Evolutionary conservation across 176 grass and related monocot species (phyloP).

Genomic region (Elymus sibiricus): DNA sequence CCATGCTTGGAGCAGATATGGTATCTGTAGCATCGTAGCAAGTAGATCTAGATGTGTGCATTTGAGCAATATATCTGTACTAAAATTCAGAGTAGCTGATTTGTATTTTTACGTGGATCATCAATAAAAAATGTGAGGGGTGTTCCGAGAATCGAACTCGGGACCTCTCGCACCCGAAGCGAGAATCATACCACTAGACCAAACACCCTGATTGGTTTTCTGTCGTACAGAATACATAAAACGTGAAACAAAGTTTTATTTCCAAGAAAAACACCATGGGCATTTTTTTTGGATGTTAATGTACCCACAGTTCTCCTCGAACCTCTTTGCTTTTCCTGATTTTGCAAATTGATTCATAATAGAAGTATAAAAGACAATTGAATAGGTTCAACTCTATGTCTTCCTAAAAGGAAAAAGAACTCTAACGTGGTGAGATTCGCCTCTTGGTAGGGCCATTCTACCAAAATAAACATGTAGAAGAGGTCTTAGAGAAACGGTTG

Average conservation of each 20-base stretch:
- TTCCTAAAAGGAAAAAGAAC: no score
- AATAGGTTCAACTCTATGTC: no score
- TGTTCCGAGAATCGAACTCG: slow-evolving; percentile 97
- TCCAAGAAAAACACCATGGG: no score
- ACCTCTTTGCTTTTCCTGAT: background rate
- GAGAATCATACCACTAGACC: slow-evolving; percentile 99
- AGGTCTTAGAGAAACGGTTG: no score
- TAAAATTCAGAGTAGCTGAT: background rate
- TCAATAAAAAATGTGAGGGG: background rate
- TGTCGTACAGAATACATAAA: no score
- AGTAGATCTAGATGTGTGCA: background rate
- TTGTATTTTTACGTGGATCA: background rate
- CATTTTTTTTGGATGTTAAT: background rate
- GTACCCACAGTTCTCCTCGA: background rate
- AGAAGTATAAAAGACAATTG: background rate
- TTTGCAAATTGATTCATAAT: background rate
- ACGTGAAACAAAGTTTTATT: no score
- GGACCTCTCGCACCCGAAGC: slow-evolving; percentile 93
- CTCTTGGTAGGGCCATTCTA: no score
- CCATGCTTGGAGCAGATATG: background rate
- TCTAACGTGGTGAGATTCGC: no score
- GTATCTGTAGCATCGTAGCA: background rate
- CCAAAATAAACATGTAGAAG: no score
- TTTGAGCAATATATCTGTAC: background rate
- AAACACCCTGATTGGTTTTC: slow-evolving; percentile 37